Conservation (phyloP, 1,284 basidiomycete species). For the Rhodotorula glutinis region DNA sequence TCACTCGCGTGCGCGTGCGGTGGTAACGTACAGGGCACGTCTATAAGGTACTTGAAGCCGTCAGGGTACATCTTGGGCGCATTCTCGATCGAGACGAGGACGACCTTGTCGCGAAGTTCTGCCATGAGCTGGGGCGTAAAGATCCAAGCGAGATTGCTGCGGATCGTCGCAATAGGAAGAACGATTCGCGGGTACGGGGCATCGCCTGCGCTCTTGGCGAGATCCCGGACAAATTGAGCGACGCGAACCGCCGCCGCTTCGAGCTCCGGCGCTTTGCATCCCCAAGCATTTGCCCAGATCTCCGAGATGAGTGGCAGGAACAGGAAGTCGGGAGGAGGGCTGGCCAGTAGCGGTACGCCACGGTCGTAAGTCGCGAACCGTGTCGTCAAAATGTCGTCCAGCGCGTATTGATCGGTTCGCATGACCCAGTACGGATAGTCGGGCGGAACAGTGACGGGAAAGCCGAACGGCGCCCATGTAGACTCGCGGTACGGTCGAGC, state of each 20-base stretch:
- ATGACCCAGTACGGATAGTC: constrained; percentile 35
- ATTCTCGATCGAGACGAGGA: constrained; percentile 39
- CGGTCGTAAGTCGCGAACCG: constrained; percentile 30
- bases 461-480: constrained; percentile 25
- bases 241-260: constrained; percentile 27
- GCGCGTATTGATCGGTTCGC: constrained; percentile 35
- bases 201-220: constrained; percentile 29
- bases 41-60: constrained; percentile 35
- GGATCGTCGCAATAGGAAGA: constrained; percentile 28
- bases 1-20: no score
- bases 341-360: constrained; percentile 27
- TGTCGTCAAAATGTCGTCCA: constrained; percentile 39
- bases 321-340: constrained; percentile 38
- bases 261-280: constrained; percentile 24
- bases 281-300: constrained; percentile 36
- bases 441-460: not conserved
- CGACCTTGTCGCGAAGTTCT: constrained; percentile 34
- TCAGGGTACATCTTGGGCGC: constrained; percentile 31
- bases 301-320: constrained; percentile 36
- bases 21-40: constrained; percentile 32
- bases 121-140: constrained; percentile 36
- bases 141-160: constrained; percentile 31
- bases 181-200: constrained; percentile 36
- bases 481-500: constrained; percentile 6
- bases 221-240: constrained; percentile 29